Evolutionary conservation across 345 rosid species (phyloP).

Genomic region (Brassica rapa): DNA sequence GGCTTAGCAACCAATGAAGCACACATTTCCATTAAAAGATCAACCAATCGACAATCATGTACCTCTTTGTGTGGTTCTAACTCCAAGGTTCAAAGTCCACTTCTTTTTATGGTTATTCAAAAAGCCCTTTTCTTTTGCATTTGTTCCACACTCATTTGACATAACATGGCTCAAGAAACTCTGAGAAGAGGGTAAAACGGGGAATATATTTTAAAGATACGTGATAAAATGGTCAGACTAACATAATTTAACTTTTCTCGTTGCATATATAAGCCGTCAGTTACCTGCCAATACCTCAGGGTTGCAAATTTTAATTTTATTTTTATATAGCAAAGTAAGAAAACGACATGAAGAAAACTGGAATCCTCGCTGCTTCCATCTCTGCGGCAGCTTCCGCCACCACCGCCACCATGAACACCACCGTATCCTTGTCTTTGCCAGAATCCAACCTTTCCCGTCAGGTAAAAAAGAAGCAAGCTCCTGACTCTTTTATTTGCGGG

Average conservation of each 20-base stretch:
- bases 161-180: not conserved
- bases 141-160: not conserved
- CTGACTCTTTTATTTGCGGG: not conserved
- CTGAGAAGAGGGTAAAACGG: conserved; percentile 17
- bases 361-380: conserved; percentile 53
- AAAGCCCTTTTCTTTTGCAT: not conserved
- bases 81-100: conserved; percentile 9
- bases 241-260: not conserved
- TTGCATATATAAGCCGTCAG: conserved; percentile 35
- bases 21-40: conserved; percentile 18
- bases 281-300: conserved; percentile 4
- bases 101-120: not conserved
- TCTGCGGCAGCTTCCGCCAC: conserved; percentile 54
- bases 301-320: conserved; percentile 3
- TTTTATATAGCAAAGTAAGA: not conserved
- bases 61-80: conserved; percentile 34
- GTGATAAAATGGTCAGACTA: not conserved
- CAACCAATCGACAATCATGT: conserved; percentile 36
- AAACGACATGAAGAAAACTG: conserved; percentile 57
- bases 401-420: conserved; percentile 50
- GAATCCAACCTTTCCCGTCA: conserved; percentile 43
- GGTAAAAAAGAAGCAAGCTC: conserved; percentile 40
- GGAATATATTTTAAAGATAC: not conserved
- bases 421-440: conserved; percentile 49
- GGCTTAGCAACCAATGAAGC: conserved; percentile 23